A percentile compares a stretch with the other conserved stretches of the same genome.
phyloP scores from a whole-genome alignment of 2,329 filamentous ascomycete species.

The Pyrenophora tritici-repentis region DNA sequence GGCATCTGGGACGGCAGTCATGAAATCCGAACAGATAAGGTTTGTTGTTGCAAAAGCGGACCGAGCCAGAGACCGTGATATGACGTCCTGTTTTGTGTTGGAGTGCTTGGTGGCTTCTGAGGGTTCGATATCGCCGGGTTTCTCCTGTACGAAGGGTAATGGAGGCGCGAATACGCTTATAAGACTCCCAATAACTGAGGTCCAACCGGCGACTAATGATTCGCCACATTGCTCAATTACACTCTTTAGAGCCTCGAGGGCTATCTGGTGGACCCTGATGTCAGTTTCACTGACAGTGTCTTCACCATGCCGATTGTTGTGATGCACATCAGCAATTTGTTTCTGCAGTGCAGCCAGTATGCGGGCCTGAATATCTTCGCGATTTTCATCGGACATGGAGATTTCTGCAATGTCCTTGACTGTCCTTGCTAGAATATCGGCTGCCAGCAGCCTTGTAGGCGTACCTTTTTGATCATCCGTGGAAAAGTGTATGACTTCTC shows the following conservation, averaged over 20 bases:
- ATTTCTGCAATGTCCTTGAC: constrained; percentile 55
- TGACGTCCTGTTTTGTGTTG: constrained; percentile 34
- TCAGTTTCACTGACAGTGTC: constrained; percentile 68
- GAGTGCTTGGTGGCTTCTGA: not conserved
- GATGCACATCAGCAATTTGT: constrained; percentile 64
- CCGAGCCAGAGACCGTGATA: constrained; percentile 76
- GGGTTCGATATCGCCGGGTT: not conserved
- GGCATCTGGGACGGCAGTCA: constrained; percentile 71
- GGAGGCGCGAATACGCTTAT: constrained; percentile 69
- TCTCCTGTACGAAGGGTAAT: not conserved
- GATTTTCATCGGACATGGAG: constrained; percentile 54
- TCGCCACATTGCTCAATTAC: constrained; percentile 90
- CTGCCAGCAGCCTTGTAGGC: constrained; percentile 55
- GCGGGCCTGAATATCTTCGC: constrained; percentile 67
- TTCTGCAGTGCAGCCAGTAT: constrained; percentile 69
- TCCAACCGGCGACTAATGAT: constrained; percentile 80
- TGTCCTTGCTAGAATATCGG: constrained; percentile 56
- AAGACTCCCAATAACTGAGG: constrained; percentile 82
- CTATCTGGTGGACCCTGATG: constrained; percentile 77
- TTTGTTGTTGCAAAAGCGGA: constrained; percentile 89
- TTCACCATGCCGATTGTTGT: constrained; percentile 53
- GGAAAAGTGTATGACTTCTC: constrained; percentile 58
- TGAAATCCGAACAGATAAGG: constrained; percentile 92
- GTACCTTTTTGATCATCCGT: constrained; percentile 46
- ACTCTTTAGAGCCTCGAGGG: constrained; percentile 78